Conservation (phyloP, 805 yeast species). For the Sugiyamaella marilandica region DNA sequence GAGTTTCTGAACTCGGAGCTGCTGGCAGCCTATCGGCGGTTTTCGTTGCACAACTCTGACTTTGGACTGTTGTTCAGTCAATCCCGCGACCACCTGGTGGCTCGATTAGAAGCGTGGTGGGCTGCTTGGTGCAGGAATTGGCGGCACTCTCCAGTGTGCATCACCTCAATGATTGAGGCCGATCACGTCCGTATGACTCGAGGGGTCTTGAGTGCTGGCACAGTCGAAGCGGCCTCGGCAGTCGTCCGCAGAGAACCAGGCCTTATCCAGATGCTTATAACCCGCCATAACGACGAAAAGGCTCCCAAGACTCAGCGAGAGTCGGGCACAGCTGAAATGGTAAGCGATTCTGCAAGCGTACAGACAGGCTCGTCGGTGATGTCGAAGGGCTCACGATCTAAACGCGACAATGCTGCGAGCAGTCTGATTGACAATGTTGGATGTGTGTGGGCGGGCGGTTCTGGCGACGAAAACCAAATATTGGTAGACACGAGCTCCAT, state of each 20-base stretch:
- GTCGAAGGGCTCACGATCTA: not conserved
- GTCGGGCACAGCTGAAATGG: not conserved
- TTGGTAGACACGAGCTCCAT: conserved; percentile 7
- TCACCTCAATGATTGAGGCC: conserved; percentile 8
- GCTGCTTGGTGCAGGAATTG: conserved; percentile 21
- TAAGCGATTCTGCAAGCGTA: not conserved
- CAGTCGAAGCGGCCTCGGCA: conserved; percentile 18
- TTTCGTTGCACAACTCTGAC: conserved; percentile 33
- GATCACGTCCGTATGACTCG: conserved; percentile 16
- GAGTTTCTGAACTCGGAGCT: conserved; percentile 33
- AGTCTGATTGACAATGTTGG: conserved; percentile 18
- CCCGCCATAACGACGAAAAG: conserved; percentile 15
- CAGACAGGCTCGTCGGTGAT: not conserved
- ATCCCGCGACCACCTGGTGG: conserved; percentile 7
- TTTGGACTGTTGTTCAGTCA: conserved; percentile 14
- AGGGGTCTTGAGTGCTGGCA: conserved; percentile 17
- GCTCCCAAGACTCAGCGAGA: not conserved
- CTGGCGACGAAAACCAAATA: not conserved
- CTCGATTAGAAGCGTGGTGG: conserved; percentile 22
- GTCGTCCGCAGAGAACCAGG: conserved; percentile 13
- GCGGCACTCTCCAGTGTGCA: conserved; percentile 15
- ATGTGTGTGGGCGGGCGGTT: conserved; percentile 18
- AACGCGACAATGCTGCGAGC: not conserved
- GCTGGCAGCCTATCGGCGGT: conserved; percentile 32
- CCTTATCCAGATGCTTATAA: conserved; percentile 20